Conservation (phyloP, 441 rosid genomes). For the Breynia disticha region DNA sequence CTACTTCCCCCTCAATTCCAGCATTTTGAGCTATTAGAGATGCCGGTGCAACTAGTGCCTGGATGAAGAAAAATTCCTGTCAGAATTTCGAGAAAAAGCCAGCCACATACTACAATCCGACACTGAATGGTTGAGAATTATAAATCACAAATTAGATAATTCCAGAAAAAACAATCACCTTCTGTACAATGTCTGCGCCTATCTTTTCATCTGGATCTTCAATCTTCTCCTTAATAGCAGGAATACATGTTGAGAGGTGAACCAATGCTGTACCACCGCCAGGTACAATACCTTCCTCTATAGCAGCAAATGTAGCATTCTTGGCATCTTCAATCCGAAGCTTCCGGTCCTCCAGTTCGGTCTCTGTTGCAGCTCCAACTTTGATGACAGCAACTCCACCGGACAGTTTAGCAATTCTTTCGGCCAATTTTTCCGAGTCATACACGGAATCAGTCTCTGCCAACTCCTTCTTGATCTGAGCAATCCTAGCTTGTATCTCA, state of each 20-base stretch:
- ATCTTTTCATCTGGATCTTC: conserved; percentile 68
- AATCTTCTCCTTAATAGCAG: conserved; percentile 60
- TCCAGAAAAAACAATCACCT: conserved; percentile 31
- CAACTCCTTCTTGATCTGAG: conserved; percentile 77
- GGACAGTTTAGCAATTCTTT: conserved; percentile 87
- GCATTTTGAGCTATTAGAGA: conserved; percentile 88
- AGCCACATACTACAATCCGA: no score
- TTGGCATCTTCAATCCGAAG: conserved; percentile 92
- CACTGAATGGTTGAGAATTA: background rate
- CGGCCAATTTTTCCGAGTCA: conserved; percentile 78
- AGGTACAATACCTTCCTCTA: conserved; percentile 93
- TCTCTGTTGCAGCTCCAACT: conserved; percentile 95
- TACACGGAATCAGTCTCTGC: conserved; percentile 81
- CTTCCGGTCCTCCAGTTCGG: conserved; percentile 95
- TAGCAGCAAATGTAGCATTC: conserved; percentile 93
- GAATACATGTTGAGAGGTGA: conserved; percentile 58
- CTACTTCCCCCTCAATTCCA: conserved; percentile 90
- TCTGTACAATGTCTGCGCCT: conserved; percentile 90
- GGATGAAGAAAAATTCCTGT: background rate
- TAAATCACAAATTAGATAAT: background rate
- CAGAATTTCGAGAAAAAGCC: no score
- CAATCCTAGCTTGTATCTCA: conserved; percentile 68
- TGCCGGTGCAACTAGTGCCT: conserved; percentile 79
- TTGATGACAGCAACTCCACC: conserved; percentile 96
- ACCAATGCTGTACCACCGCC: conserved; percentile 93